These are phyloP conservation scores for Candolleomyces aberdarensis DNA, from an alignment of 768 basidiomycete species.

Conservation along the genomic window DNA sequence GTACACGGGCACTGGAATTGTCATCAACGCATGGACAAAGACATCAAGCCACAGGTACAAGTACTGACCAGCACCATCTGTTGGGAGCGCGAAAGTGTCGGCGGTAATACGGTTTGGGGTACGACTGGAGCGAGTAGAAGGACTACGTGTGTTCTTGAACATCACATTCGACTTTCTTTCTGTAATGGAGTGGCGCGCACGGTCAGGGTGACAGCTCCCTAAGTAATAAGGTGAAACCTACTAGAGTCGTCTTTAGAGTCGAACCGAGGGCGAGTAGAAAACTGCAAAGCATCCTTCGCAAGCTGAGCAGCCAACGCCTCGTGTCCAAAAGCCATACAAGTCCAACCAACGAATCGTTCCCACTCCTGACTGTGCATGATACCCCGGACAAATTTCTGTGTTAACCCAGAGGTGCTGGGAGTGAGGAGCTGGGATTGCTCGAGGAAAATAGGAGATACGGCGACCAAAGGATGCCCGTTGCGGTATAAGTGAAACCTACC, in stretches of 20 bases:
- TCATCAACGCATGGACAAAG: neutral
- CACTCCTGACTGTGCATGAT: constrained; percentile 9
- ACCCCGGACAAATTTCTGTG: neutral
- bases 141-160: too few species aligned
- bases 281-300: neutral
- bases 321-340: constrained; percentile 1
- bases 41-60: too few species aligned
- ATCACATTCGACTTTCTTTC: too few species aligned
- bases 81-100: too few species aligned
- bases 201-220: too few species aligned
- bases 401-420: neutral
- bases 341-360: neutral
- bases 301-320: neutral
- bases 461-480: neutral
- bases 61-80: too few species aligned
- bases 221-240: too few species aligned
- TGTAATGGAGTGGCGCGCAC: neutral
- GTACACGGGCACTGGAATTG: constrained; percentile 5
- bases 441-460: neutral
- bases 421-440: neutral
- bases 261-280: neutral
- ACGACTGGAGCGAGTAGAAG: too few species aligned
- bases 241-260: too few species aligned
- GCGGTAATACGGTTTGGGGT: too few species aligned
- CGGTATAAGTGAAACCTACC: neutral